These are phyloP conservation scores for Diaporthe citriasiana DNA, from an alignment of 2,329 filamentous ascomycete species.

Conservation along the genomic window DNA sequence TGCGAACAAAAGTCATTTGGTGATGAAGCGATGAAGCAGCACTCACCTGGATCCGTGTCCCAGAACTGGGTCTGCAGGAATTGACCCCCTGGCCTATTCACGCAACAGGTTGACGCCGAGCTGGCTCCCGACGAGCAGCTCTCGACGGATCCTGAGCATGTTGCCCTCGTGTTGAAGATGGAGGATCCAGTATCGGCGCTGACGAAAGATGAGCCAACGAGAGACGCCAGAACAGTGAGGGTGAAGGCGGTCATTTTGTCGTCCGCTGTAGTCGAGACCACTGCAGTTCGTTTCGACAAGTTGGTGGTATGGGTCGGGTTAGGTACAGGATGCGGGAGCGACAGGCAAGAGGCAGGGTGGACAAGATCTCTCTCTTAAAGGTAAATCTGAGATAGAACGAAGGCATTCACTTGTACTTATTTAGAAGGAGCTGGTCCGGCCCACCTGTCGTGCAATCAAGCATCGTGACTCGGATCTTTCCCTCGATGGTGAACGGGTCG, in stretches of 20 bases:
- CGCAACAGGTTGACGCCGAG: slow-evolving; percentile 37
- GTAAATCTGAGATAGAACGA: not conserved
- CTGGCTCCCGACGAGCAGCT: slow-evolving; percentile 38
- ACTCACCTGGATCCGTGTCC: slow-evolving; percentile 42
- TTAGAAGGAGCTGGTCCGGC: not conserved
- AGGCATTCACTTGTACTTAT: not conserved
- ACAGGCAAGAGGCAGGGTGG: not conserved
- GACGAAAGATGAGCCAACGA: slow-evolving; percentile 21
- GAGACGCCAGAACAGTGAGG: slow-evolving; percentile 32
- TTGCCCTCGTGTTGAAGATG: slow-evolving; percentile 37
- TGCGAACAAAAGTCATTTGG: not conserved
- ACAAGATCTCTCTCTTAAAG: not conserved
- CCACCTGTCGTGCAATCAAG: slow-evolving; percentile 26
- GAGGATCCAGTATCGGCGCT: slow-evolving; percentile 27
- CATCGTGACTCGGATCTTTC: not conserved
- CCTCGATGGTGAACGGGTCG: slow-evolving; percentile 7
- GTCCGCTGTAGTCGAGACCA: not conserved
- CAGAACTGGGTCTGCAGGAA: slow-evolving; percentile 41
- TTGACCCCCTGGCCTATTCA: slow-evolving; percentile 40
- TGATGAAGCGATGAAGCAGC: not conserved
- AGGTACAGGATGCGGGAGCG: not conserved
- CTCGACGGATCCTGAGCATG: slow-evolving; percentile 36
- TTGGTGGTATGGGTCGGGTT: not conserved
- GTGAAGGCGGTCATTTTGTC: slow-evolving; percentile 19
- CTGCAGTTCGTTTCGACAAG: not conserved